Evolutionary conservation across 2,329 filamentous ascomycete species (phyloP).

Genomic region (Penicillium sp.): DNA sequence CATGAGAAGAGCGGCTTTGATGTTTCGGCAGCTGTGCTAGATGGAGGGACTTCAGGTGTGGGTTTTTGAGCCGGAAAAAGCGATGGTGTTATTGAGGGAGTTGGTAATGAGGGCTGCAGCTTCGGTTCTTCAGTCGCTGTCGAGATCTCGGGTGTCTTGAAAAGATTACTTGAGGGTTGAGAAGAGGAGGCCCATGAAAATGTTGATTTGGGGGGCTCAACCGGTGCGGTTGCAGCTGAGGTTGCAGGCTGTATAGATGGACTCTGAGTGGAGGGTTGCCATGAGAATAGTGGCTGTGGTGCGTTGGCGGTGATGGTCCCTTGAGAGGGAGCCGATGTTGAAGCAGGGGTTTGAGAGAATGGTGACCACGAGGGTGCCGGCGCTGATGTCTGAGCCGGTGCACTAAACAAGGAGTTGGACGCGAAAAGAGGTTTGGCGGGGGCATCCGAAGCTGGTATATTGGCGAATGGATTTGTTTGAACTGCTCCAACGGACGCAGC

Average conservation of each 20-base stretch:
- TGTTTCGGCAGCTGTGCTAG: background rate
- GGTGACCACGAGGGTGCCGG: background rate
- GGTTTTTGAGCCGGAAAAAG: background rate
- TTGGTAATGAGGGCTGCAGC: background rate
- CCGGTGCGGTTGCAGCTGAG: background rate
- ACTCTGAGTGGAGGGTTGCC: background rate
- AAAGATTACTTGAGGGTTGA: background rate
- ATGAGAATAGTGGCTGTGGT: conserved; percentile 4
- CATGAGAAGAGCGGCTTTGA: conserved; percentile 1
- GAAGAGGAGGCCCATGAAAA: conserved; percentile 9
- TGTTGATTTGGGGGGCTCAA: background rate
- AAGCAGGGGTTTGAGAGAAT: background rate
- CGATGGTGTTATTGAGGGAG: background rate
- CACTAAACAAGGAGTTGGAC: background rate
- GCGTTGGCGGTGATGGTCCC: background rate
- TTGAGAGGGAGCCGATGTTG: background rate
- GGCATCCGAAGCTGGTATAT: background rate
- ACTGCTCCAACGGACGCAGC: background rate
- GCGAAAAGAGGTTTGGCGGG: background rate
- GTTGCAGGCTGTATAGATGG: background rate
- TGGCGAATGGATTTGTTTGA: background rate
- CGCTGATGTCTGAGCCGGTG: background rate
- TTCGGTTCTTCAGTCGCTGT: background rate
- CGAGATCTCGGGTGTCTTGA: background rate
- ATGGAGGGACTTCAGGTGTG: background rate